Percentiles rank a stretch among this genome's conserved stretches.
Conservation (phyloP, 2,329 filamentous ascomycete species). For the Aureobasidium sp. region DNA sequence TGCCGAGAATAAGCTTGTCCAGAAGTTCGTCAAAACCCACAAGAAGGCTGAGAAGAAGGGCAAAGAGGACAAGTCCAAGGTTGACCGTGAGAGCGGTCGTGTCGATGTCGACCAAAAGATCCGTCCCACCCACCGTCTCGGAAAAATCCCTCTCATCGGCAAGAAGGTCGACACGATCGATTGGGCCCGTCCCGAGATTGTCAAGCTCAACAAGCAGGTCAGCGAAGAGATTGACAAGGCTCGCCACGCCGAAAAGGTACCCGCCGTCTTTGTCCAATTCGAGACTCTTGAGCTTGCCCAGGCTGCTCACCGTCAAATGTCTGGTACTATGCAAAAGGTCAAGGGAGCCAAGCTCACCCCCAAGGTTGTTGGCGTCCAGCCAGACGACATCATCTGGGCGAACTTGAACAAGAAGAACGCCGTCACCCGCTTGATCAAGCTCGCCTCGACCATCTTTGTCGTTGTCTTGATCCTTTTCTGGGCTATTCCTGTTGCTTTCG, state of each 20-base stretch:
- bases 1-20: slow-evolving; percentile 36
- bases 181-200: slow-evolving; percentile 67
- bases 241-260: slow-evolving; percentile 52
- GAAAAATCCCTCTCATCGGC: slow-evolving; percentile 60
- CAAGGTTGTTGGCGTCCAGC: slow-evolving; percentile 33
- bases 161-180: slow-evolving; percentile 89
- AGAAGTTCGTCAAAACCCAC: slow-evolving; percentile 24
- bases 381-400: slow-evolving; percentile 39
- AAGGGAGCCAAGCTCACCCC: slow-evolving; percentile 19
- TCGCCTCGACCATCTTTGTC: slow-evolving; percentile 26
- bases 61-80: slow-evolving; percentile 11
- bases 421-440: slow-evolving; percentile 21
- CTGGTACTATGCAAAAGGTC: not conserved
- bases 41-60: slow-evolving; percentile 15
- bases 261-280: slow-evolving; percentile 85
- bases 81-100: slow-evolving; percentile 16
- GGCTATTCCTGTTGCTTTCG: slow-evolving; percentile 26
- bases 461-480: slow-evolving; percentile 29
- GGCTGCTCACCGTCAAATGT: slow-evolving; percentile 58
- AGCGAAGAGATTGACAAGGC: slow-evolving; percentile 48
- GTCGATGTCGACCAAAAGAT: slow-evolving; percentile 55
- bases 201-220: slow-evolving; percentile 62
- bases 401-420: slow-evolving; percentile 32
- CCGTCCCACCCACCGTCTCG: slow-evolving; percentile 66
- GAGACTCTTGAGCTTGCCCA: slow-evolving; percentile 73